A percentile compares a stretch with the other conserved stretches of the same genome.
phyloP scores from a whole-genome alignment of 768 basidiomycete species.

The Phlegmacium glaucopus region DNA sequence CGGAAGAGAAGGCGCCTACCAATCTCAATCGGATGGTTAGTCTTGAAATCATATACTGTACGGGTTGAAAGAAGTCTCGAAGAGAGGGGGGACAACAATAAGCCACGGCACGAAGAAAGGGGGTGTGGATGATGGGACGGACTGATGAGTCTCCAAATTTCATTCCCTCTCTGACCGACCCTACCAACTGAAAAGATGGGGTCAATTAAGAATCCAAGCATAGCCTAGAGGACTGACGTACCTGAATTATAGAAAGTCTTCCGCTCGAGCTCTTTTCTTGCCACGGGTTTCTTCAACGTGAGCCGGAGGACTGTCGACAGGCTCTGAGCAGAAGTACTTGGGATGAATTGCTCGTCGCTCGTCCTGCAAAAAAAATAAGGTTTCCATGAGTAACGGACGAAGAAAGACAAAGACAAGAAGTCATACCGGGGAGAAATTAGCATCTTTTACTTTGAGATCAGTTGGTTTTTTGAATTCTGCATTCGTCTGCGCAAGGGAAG shows the following conservation, averaged over 20 bases:
- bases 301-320: constrained; percentile 27
- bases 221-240: not conserved
- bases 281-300: constrained; percentile 63
- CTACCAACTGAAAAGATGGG: not conserved
- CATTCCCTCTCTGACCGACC: not conserved
- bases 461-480: constrained; percentile 76
- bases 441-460: constrained; percentile 66
- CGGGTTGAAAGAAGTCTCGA: constrained; percentile 2
- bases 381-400: not conserved
- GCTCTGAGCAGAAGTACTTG: constrained; percentile 57
- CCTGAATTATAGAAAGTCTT: constrained; percentile 64
- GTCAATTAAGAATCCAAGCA: not conserved
- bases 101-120: constrained; percentile 11
- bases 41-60: not conserved
- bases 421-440: constrained; percentile 78
- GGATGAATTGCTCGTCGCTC: constrained; percentile 67
- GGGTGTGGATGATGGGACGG: constrained; percentile 17
- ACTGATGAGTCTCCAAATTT: constrained; percentile 17
- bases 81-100: constrained; percentile 8
- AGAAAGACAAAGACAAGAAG: not conserved
- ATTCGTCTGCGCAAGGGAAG: constrained; percentile 59
- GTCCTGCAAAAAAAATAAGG: constrained; percentile 43
- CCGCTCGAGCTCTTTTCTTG: constrained; percentile 82
- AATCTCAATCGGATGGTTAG: constrained; percentile 3
- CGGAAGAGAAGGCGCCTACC: constrained; percentile 12